Evolutionary conservation across 257 asterid species (phyloP).

Genomic region (Solanum raphanifolium): DNA sequence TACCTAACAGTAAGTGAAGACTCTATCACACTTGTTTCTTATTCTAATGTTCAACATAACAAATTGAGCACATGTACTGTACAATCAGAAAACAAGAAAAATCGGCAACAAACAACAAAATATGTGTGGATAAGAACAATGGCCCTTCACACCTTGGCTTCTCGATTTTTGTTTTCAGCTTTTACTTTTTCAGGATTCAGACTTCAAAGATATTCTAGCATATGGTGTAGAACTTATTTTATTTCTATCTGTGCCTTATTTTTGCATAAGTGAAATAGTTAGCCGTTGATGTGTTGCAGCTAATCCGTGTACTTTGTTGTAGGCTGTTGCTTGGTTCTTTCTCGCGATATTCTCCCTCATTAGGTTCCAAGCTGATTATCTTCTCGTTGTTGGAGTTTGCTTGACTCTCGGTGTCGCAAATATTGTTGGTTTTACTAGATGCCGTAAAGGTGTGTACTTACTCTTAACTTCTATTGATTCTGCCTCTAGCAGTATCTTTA

Average conservation of each 20-base stretch:
- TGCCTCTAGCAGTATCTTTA: not conserved
- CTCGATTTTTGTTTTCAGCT: not conserved
- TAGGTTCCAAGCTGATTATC: slow-evolving; percentile 91
- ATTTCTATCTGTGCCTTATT: not conserved
- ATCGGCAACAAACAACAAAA: not conserved
- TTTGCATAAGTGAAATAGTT: not conserved
- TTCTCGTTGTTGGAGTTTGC: slow-evolving; percentile 96
- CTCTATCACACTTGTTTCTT: not conserved
- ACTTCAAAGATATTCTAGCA: not conserved
- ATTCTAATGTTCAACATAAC: not conserved
- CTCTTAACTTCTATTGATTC: not conserved
- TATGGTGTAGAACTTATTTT: not conserved
- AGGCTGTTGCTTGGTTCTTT: slow-evolving; percentile 83
- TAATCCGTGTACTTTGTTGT: not conserved
- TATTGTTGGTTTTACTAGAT: slow-evolving; percentile 91
- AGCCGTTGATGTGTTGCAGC: not conserved
- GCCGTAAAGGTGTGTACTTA: slow-evolving; percentile 72
- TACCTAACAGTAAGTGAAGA: slow-evolving; percentile 63
- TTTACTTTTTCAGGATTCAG: not conserved
- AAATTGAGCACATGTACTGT: not conserved
- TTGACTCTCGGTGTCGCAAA: slow-evolving; percentile 93
- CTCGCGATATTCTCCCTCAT: slow-evolving; percentile 79
- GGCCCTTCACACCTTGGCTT: not conserved
- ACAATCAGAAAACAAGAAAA: not conserved
- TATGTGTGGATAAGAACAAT: not conserved